Evolutionary conservation across 1,284 basidiomycete genomes (phyloP).

Genomic region (Nidula niveotomentosa): DNA sequence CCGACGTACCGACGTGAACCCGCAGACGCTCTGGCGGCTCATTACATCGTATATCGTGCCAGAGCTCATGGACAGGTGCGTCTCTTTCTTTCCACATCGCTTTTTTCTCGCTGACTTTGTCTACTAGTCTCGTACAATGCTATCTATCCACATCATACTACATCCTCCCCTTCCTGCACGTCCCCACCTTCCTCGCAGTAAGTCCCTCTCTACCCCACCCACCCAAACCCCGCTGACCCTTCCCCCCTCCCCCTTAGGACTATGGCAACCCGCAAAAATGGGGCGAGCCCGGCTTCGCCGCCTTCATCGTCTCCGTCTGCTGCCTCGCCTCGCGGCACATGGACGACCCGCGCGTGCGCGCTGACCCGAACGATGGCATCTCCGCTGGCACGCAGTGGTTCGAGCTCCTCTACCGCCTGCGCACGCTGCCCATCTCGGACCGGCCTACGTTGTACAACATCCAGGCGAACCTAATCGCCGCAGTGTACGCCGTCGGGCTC

Average conservation of each 20-base stretch:
- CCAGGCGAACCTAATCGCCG: conserved; percentile 84
- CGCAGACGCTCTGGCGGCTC: conserved; percentile 71
- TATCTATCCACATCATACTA: conserved; percentile 91
- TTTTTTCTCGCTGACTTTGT: conserved; percentile 5
- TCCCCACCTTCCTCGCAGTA: conserved; percentile 83
- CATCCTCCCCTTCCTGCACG: conserved; percentile 86
- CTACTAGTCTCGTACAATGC: conserved; percentile 68
- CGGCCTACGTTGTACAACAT: conserved; percentile 87
- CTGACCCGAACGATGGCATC: conserved; percentile 76
- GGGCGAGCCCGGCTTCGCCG: conserved; percentile 90
- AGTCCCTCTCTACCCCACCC: conserved; percentile 24
- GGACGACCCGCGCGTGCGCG: conserved; percentile 84
- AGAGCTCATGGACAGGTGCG: conserved; percentile 85
- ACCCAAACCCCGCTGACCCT: not conserved
- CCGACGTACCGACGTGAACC: conserved; percentile 75
- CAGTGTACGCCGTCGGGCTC: conserved; percentile 85
- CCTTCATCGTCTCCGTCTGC: conserved; percentile 87
- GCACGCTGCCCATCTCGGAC: conserved; percentile 85
- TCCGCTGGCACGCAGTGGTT: conserved; percentile 91
- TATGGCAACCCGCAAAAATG: conserved; percentile 91
- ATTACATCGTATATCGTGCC: conserved; percentile 78
- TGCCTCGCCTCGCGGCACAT: conserved; percentile 88
- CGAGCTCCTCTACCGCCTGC: conserved; percentile 79
- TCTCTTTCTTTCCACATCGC: not conserved
- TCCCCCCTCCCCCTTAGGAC: conserved; percentile 47